phyloP scores from a whole-genome alignment of 164 flowering plant species.

The Berberis vulgaris region DNA sequence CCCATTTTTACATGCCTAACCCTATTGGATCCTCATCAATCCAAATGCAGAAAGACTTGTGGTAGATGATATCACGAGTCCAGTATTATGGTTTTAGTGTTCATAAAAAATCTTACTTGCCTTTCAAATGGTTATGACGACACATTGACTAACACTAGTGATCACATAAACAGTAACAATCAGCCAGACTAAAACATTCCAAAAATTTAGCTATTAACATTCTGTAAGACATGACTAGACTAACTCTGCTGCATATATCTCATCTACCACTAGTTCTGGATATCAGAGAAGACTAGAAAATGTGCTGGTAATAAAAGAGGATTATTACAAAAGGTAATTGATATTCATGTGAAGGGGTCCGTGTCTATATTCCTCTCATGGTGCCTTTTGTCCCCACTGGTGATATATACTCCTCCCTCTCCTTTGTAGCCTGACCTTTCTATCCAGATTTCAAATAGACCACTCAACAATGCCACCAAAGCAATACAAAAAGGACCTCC shows the following conservation, averaged over 20 bases:
- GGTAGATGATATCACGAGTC: no score
- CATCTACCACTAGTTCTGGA: conserved; percentile 17
- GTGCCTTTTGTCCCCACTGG: conserved; percentile 9
- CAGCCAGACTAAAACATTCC: no score
- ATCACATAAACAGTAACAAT: no score
- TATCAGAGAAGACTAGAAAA: conserved; percentile 9
- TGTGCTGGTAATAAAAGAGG: conserved; percentile 4
- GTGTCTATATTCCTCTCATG: conserved; percentile 6
- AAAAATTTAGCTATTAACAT: neutral
- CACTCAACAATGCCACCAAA: conserved; percentile 20
- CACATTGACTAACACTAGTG: no score
- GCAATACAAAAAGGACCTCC: neutral
- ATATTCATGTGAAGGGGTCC: neutral
- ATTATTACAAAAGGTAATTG: neutral
- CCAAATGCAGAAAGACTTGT: no score
- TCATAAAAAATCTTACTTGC: no score
- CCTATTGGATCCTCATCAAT: no score
- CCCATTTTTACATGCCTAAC: no score
- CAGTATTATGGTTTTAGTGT: no score
- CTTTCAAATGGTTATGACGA: no score
- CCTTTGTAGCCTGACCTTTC: conserved; percentile 11
- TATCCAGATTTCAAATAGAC: conserved; percentile 35
- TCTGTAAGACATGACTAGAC: neutral
- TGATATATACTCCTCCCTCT: conserved; percentile 10
- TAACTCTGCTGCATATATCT: conserved; percentile 11